Percentiles rank a stretch among this genome's conserved stretches.
phyloP scores from a whole-genome alignment of 2,329 filamentous ascomycete species.

The Pseudocercospora macadamiae region DNA sequence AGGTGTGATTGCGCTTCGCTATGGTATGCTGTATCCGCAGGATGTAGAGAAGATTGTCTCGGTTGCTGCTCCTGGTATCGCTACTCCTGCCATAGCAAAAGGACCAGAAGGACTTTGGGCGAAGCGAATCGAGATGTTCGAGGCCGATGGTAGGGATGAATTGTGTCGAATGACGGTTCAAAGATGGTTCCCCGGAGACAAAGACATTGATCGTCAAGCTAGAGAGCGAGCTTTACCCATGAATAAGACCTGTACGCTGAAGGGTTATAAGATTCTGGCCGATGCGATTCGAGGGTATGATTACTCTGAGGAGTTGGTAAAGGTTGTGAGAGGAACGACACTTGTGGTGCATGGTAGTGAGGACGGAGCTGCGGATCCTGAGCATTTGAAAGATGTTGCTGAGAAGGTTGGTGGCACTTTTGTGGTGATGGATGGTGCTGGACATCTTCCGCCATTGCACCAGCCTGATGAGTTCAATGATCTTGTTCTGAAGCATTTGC shows the following conservation, averaged over 20 bases:
- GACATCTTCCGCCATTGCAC: constrained; percentile 37
- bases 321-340: constrained; percentile 20
- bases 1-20: constrained; percentile 33
- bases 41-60: constrained; percentile 29
- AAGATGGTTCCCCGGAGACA: constrained; percentile 32
- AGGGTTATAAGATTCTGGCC: constrained; percentile 32
- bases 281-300: constrained; percentile 35
- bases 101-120: constrained; percentile 28
- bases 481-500: constrained; percentile 30
- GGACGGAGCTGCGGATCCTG: constrained; percentile 26
- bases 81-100: constrained; percentile 20
- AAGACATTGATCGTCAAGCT: constrained; percentile 22
- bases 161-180: constrained; percentile 30
- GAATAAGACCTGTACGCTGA: constrained; percentile 28
- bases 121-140: constrained; percentile 30
- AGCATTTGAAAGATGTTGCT: constrained; percentile 29
- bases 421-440: constrained; percentile 31
- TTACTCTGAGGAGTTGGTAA: constrained; percentile 25
- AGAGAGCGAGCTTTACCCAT: constrained; percentile 26
- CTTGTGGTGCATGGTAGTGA: constrained; percentile 32
- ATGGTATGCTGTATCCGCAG: constrained; percentile 32
- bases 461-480: constrained; percentile 29
- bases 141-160: constrained; percentile 21
- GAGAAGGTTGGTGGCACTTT: constrained; percentile 24
- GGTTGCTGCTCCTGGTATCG: constrained; percentile 33